phyloP scores from a whole-genome alignment of 2,329 filamentous ascomycete genomes.

The Chaetothyriales sp. region DNA sequence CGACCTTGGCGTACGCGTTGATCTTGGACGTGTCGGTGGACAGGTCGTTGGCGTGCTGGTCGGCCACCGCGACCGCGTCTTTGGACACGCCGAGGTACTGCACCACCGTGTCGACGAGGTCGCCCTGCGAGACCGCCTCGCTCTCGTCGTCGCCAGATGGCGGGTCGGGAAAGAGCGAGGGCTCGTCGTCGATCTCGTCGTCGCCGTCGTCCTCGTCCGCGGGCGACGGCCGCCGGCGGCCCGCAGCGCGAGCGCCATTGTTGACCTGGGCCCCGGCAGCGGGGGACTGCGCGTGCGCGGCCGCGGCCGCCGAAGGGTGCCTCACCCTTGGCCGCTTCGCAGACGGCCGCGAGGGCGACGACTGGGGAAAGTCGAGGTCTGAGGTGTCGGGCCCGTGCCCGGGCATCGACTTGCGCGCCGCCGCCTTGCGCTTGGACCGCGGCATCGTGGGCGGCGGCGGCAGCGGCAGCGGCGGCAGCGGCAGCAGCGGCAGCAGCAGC shows the following conservation, averaged over 20 bases:
- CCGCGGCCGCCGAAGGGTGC: not conserved
- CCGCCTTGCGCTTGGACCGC: slow-evolving; percentile 16
- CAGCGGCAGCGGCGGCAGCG: no score
- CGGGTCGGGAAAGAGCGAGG: slow-evolving; percentile 22
- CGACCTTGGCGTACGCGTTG: slow-evolving; percentile 38
- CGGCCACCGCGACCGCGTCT: slow-evolving; percentile 31
- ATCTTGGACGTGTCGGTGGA: slow-evolving; percentile 31
- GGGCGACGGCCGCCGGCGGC: slow-evolving; percentile 13
- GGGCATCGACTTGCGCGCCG: slow-evolving; percentile 13
- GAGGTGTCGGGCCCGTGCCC: slow-evolving; percentile 18
- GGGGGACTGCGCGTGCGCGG: not conserved
- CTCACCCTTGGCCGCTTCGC: slow-evolving; percentile 37
- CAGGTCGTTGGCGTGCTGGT: slow-evolving; percentile 33
- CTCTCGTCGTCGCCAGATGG: slow-evolving; percentile 29
- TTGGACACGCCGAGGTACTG: slow-evolving; percentile 31
- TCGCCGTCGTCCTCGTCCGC: slow-evolving; percentile 19
- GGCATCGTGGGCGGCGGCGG: slow-evolving; percentile 7
- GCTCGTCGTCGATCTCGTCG: slow-evolving; percentile 3
- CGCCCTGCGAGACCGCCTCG: slow-evolving; percentile 29
- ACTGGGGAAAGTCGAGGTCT: slow-evolving; percentile 33
- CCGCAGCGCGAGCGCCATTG: slow-evolving; percentile 4
- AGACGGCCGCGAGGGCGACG: slow-evolving; percentile 34
- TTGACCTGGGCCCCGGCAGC: slow-evolving; percentile 9
- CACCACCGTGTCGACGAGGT: slow-evolving; percentile 35
- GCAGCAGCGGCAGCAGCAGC: no score